Conservation (phyloP, 768 basidiomycete species). For the Lentinus tigrinus region DNA sequence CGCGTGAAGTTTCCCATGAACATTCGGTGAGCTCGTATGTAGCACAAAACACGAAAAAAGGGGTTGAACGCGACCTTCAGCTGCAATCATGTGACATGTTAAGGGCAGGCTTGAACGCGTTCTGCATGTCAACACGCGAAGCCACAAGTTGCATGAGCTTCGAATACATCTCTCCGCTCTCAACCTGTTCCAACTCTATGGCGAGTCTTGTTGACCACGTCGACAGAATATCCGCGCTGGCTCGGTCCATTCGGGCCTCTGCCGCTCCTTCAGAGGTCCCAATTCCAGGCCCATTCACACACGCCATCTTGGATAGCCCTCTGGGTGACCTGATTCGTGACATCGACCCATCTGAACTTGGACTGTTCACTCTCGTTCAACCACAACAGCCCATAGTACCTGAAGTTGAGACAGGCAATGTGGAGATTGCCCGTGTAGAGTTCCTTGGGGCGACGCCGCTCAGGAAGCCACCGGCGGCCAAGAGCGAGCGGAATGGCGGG, state of each 20-base stretch:
- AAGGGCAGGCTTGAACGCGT: slow-evolving; percentile 2
- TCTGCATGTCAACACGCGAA: not conserved
- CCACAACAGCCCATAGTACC: slow-evolving; percentile 23
- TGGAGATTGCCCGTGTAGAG: slow-evolving; percentile 59
- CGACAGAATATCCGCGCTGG: slow-evolving; percentile 57
- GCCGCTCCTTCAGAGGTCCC: slow-evolving; percentile 12
- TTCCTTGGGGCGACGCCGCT: slow-evolving; percentile 75
- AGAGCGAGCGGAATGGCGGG: slow-evolving; percentile 33
- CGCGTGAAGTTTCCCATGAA: too few relatives aligned
- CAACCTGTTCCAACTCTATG: not conserved
- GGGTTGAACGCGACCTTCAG: not conserved
- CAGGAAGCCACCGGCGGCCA: slow-evolving; percentile 43
- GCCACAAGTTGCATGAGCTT: too few relatives aligned
- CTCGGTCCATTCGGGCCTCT: slow-evolving; percentile 46
- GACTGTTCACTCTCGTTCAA: slow-evolving; percentile 64
- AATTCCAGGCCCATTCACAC: slow-evolving; percentile 51
- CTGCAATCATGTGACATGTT: not conserved
- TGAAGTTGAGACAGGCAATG: slow-evolving; percentile 28
- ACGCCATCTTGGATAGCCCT: slow-evolving; percentile 58
- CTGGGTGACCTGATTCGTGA: slow-evolving; percentile 81
- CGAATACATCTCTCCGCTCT: not conserved
- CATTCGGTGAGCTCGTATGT: too few relatives aligned
- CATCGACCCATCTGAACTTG: slow-evolving; percentile 73
- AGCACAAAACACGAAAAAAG: not conserved
- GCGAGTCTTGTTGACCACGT: slow-evolving; percentile 56